Percentiles rank a stretch among this genome's conserved stretches.
phyloP scores from a whole-genome alignment of 1,284 basidiomycete species.

The Cutaneotrichosporon sp. region DNA sequence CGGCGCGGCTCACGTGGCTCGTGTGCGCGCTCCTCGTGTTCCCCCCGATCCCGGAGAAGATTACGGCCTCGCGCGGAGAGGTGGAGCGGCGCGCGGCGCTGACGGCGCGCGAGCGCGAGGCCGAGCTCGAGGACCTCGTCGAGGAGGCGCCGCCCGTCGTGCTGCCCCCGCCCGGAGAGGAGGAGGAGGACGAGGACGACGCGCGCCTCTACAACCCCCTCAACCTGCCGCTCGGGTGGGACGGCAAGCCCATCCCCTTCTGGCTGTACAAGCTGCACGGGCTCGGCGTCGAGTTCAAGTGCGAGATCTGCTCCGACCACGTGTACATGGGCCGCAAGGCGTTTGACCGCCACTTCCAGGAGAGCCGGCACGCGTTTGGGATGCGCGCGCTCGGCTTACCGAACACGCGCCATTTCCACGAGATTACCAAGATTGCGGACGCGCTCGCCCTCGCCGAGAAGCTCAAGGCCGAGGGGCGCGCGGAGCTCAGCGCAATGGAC shows the following conservation, averaged over 20 bases:
- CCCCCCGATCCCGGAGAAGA: constrained; percentile 66
- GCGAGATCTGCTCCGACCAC: constrained; percentile 96
- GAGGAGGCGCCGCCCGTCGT: constrained; percentile 63
- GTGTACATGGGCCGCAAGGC: constrained; percentile 79
- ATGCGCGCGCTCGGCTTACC: constrained; percentile 97
- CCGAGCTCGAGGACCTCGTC: constrained; percentile 82
- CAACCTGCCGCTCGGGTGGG: constrained; percentile 96
- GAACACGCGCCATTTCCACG: constrained; percentile 98
- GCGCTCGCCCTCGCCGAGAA: constrained; percentile 92
- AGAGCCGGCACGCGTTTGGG: constrained; percentile 95
- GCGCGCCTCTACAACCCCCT: constrained; percentile 96
- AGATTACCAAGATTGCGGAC: constrained; percentile 96
- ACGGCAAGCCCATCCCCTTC: constrained; percentile 97
- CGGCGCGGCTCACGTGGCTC: constrained; percentile 74
- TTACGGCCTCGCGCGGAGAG: constrained; percentile 85
- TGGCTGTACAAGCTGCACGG: constrained; percentile 99
- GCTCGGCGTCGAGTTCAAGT: constrained; percentile 93
- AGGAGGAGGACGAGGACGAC: constrained; percentile 83
- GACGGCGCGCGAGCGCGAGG: constrained; percentile 93
- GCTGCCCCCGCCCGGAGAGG: constrained; percentile 55
- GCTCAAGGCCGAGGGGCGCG: constrained; percentile 87
- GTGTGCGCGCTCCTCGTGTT: constrained; percentile 65
- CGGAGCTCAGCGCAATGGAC: constrained; percentile 86
- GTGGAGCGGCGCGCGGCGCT: constrained; percentile 95
- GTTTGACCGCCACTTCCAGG: constrained; percentile 60